Evolutionary conservation across 2,329 filamentous ascomycete genomes (phyloP).

Genomic region (Dendrostoma leiphaemia): DNA sequence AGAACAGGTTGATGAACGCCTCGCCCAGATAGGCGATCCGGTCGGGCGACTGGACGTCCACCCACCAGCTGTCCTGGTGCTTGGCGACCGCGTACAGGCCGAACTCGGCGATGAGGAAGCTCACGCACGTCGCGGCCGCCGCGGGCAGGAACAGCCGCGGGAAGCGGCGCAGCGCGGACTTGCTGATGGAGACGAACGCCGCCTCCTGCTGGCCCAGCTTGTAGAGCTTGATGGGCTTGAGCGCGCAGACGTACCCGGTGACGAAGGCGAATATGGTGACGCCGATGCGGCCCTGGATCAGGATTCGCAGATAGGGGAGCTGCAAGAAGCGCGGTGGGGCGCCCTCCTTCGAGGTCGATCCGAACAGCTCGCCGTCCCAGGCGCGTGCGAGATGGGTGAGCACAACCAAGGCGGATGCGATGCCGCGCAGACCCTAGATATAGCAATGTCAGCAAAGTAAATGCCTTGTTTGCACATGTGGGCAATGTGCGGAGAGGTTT

Average conservation of each 20-base stretch:
- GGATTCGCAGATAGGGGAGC: slow-evolving; percentile 56
- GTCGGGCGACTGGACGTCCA: slow-evolving; percentile 47
- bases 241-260: slow-evolving; percentile 62
- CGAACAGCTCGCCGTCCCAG: slow-evolving; percentile 50
- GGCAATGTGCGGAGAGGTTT: neutral
- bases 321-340: slow-evolving; percentile 50
- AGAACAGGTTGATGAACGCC: slow-evolving; percentile 42
- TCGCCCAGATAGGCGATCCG: slow-evolving; percentile 35
- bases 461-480: neutral
- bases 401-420: slow-evolving; percentile 54
- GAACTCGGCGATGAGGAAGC: slow-evolving; percentile 52
- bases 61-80: slow-evolving; percentile 59
- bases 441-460: neutral
- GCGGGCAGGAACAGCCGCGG: slow-evolving; percentile 59
- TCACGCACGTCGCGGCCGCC: slow-evolving; percentile 50
- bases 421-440: slow-evolving; percentile 51
- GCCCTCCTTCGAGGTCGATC: slow-evolving; percentile 42
- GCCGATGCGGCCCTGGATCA: slow-evolving; percentile 60
- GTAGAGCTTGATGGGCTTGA: slow-evolving; percentile 57
- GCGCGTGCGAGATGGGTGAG: slow-evolving; percentile 51
- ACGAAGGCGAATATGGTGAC: slow-evolving; percentile 66
- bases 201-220: slow-evolving; percentile 51
- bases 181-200: slow-evolving; percentile 52
- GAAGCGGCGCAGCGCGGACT: slow-evolving; percentile 56
- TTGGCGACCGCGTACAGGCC: slow-evolving; percentile 56